Conservation (phyloP, 2,329 filamentous ascomycete species). For the Nigrospora oryzae region DNA sequence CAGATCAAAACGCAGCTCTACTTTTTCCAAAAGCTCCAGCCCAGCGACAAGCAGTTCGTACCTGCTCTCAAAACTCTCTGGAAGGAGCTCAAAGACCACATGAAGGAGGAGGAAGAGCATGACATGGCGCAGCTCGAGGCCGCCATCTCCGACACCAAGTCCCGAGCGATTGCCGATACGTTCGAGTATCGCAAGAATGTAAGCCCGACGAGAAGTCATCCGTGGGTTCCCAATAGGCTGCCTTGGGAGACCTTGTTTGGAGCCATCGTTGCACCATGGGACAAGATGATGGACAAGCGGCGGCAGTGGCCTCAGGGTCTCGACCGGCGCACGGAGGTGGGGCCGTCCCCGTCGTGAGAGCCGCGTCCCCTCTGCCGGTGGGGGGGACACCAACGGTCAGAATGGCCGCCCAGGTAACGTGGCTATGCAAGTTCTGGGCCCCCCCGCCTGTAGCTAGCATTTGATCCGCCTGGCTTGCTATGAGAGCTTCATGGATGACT, state of each 20-base stretch:
- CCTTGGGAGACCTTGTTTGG: conserved; percentile 29
- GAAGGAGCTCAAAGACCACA: conserved; percentile 28
- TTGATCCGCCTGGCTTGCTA: too few species aligned
- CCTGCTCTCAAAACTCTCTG: conserved; percentile 31
- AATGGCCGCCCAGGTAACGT: too few species aligned
- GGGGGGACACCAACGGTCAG: too few species aligned
- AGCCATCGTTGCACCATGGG: neutral
- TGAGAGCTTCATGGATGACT: too few species aligned
- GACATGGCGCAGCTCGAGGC: conserved; percentile 33
- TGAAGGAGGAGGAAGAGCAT: conserved; percentile 32
- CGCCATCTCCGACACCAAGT: conserved; percentile 18
- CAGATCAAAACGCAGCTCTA: conserved; percentile 37
- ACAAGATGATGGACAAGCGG: conserved; percentile 1
- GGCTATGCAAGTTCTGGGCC: too few species aligned
- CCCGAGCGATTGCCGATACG: conserved; percentile 23
- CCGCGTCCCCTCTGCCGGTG: too few species aligned
- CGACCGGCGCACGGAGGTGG: neutral
- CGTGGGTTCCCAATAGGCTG: conserved; percentile 33
- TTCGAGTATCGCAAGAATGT: conserved; percentile 37
- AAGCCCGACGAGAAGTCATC: conserved; percentile 34
- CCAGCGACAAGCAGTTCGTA: conserved; percentile 27
- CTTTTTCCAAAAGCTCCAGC: conserved; percentile 31
- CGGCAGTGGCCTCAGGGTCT: neutral
- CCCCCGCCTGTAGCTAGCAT: too few species aligned
- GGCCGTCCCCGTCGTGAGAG: neutral